Percentiles rank a stretch among this genome's conserved stretches.
Conservation (phyloP, 2,329 filamentous ascomycete genomes). For the Colletotrichum echinochloae region DNA sequence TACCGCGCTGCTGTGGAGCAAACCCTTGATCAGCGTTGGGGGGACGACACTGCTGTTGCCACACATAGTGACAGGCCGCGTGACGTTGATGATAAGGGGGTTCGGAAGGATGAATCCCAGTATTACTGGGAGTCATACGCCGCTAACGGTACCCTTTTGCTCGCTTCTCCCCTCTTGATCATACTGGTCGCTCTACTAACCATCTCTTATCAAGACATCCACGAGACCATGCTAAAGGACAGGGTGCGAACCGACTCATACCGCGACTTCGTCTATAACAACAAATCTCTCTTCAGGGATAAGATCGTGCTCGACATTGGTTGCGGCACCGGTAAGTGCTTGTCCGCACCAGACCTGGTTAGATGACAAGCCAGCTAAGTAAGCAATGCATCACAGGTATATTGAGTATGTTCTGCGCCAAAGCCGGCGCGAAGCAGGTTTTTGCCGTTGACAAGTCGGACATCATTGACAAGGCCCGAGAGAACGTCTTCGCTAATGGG, state of each 20-base stretch:
- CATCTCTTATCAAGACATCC: slow-evolving; percentile 74
- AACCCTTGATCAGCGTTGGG: slow-evolving; percentile 75
- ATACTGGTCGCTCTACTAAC: slow-evolving; percentile 9
- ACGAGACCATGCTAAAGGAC: slow-evolving; percentile 97
- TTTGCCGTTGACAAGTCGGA: slow-evolving; percentile 93
- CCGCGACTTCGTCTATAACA: slow-evolving; percentile 92
- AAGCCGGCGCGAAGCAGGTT: slow-evolving; percentile 86
- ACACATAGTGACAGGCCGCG: slow-evolving; percentile 41
- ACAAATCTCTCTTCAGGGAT: slow-evolving; percentile 86
- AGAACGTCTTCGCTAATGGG: slow-evolving; percentile 86
- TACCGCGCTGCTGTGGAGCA: slow-evolving; percentile 75
- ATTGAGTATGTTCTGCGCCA: slow-evolving; percentile 93
- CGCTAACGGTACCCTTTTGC: slow-evolving; percentile 62
- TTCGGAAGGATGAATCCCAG: slow-evolving; percentile 53
- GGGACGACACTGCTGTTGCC: slow-evolving; percentile 60
- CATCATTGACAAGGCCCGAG: slow-evolving; percentile 87
- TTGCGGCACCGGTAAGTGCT: slow-evolving; percentile 74
- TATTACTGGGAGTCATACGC: slow-evolving; percentile 74
- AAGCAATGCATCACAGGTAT: slow-evolving; percentile 68
- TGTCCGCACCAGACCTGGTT: not conserved
- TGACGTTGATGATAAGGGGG: slow-evolving; percentile 41
- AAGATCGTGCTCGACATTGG: slow-evolving; percentile 93
- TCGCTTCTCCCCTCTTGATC: not conserved
- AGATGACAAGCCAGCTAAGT: not conserved
- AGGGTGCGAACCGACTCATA: slow-evolving; percentile 89